Evolutionary conservation across 768 basidiomycete genomes (phyloP).

Genomic region (Lactifluus volemus): DNA sequence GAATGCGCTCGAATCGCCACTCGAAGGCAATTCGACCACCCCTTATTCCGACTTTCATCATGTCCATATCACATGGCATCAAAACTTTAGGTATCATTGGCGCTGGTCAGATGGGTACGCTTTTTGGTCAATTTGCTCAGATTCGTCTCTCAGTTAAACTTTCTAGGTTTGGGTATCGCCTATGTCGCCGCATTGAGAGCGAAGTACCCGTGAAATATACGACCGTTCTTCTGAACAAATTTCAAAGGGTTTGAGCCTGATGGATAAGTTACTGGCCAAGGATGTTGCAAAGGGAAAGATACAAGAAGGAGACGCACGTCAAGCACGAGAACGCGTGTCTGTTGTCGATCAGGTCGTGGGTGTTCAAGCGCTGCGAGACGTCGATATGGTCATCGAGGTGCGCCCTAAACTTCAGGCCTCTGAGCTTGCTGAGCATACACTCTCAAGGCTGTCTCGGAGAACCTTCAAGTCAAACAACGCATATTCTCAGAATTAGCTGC

Average conservation of each 20-base stretch:
- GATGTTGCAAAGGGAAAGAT: constrained; percentile 81
- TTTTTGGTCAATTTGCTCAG: neutral
- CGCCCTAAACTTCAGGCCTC: constrained; percentile 17
- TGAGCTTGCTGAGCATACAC: neutral
- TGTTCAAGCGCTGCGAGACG: constrained; percentile 58
- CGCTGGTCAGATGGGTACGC: constrained; percentile 65
- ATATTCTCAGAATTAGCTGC: constrained; percentile 68
- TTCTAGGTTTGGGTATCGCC: constrained; percentile 77
- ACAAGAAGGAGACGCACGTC: constrained; percentile 58
- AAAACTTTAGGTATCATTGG: constrained; percentile 70
- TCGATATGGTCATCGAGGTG: constrained; percentile 89
- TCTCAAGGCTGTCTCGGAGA: constrained; percentile 77
- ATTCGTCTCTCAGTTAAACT: neutral
- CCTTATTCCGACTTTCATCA: constrained; percentile 20
- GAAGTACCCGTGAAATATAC: constrained; percentile 76
- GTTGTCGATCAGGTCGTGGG: constrained; percentile 44
- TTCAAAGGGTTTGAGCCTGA: constrained; percentile 56
- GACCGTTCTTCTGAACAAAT: constrained; percentile 74
- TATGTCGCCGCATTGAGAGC: constrained; percentile 80
- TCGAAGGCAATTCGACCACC: neutral
- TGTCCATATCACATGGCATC: constrained; percentile 64
- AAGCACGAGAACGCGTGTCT: constrained; percentile 56
- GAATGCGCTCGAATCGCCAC: neutral
- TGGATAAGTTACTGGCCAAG: constrained; percentile 81
- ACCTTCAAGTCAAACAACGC: constrained; percentile 62